phyloP scores from a whole-genome alignment of 805 yeast genomes.

The Alloascoidea hylecoeti region DNA sequence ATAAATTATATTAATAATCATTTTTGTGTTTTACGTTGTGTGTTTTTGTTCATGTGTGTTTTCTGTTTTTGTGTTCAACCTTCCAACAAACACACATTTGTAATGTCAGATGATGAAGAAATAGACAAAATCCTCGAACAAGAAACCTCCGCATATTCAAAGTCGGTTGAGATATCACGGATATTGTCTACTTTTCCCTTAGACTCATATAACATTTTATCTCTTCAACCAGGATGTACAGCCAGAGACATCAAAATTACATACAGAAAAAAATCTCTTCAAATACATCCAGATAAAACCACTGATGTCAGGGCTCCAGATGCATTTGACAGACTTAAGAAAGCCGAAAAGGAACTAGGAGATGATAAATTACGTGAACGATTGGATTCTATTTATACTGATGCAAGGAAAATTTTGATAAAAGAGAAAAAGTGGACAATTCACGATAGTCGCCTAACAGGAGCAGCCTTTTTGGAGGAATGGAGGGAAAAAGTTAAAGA shows the following conservation, averaged over 20 bases:
- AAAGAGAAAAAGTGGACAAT: constrained; percentile 21
- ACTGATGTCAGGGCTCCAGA: constrained; percentile 39
- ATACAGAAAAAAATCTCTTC: constrained; percentile 43
- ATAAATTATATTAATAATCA: too few relatives aligned
- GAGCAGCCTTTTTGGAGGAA: constrained; percentile 20
- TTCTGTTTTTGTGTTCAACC: neutral
- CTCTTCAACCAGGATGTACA: constrained; percentile 26
- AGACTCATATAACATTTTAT: constrained; percentile 43
- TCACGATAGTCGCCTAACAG: constrained; percentile 22
- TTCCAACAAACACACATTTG: neutral
- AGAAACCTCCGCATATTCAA: constrained; percentile 12
- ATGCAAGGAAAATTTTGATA: constrained; percentile 24
- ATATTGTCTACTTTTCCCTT: constrained; percentile 30
- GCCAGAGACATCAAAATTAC: constrained; percentile 25
- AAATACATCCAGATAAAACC: constrained; percentile 60
- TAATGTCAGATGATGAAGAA: constrained; percentile 9
- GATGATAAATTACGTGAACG: constrained; percentile 23
- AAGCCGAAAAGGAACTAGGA: constrained; percentile 29
- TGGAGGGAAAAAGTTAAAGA: constrained; percentile 30
- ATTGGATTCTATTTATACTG: constrained; percentile 30
- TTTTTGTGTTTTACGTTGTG: too few relatives aligned
- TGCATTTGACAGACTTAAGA: constrained; percentile 48
- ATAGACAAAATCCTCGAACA: constrained; percentile 15
- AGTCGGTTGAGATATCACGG: constrained; percentile 42
- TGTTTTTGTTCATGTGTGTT: too few relatives aligned